phyloP scores from a whole-genome alignment of 73 alveolate genomes.

The Paraurostyla sp. region DNA sequence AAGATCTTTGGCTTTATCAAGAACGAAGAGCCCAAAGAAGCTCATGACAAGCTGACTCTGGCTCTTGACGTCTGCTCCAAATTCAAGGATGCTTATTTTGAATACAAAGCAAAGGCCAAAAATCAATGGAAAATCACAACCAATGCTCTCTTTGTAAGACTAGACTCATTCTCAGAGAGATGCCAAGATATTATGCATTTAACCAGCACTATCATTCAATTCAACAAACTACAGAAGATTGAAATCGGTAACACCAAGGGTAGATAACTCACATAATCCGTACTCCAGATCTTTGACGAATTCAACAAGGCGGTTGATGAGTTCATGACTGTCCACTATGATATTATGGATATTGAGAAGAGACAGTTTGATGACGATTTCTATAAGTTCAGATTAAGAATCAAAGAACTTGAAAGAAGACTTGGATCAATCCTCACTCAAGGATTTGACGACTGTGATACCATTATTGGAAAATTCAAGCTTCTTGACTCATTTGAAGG shows the following conservation, averaged over 20 bases:
- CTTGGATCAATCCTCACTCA: constrained; percentile 98
- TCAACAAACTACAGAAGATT: constrained; percentile 97
- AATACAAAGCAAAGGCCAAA: constrained; percentile 93
- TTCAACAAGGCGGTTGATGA: constrained; percentile 97
- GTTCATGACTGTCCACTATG: constrained; percentile 96
- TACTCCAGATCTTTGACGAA: constrained; percentile 96
- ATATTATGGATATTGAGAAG: constrained; percentile 99
- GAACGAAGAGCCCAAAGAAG: constrained; percentile 98
- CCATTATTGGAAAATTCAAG: constrained; percentile 94
- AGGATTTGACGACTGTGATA: constrained; percentile 99
- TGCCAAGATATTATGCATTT: constrained; percentile 99
- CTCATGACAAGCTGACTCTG: constrained; percentile 93
- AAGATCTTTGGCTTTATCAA: constrained; percentile 96
- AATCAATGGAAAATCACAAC: constrained; percentile 98
- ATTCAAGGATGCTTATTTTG: constrained; percentile 98
- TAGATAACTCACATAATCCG: constrained; percentile 97
- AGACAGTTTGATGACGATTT: constrained; percentile 98
- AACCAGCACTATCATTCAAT: constrained; percentile 97
- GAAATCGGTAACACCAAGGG: constrained; percentile 99
- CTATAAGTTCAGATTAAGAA: constrained; percentile 96
- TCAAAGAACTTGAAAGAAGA: constrained; percentile 99
- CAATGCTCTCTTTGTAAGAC: constrained; percentile 99
- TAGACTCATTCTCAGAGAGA: constrained; percentile 99
- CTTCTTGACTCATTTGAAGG: constrained; percentile 99
- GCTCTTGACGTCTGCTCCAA: constrained; percentile 96